These are phyloP conservation scores for Geotrichum restrictum DNA, from an alignment of 1,139 yeast species.

Conservation along the genomic window DNA sequence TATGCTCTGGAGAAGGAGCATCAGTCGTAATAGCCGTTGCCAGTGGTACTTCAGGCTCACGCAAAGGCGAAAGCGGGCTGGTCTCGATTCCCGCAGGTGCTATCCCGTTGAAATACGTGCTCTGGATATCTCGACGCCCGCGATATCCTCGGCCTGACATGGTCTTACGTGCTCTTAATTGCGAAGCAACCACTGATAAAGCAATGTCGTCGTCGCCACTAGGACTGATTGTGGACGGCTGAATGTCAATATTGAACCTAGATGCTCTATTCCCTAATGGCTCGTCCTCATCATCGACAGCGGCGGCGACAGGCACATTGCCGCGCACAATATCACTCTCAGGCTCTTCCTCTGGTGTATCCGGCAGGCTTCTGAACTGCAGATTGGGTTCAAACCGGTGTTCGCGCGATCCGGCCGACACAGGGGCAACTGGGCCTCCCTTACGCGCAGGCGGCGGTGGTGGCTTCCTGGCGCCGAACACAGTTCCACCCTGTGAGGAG, in stretches of 20 bases:
- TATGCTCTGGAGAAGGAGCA: background rate
- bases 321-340: background rate
- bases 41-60: background rate
- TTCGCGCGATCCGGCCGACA: conserved; percentile 11
- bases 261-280: background rate
- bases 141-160: conserved; percentile 30
- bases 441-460: conserved; percentile 77
- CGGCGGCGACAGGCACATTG: background rate
- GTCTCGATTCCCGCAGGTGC: conserved; percentile 36
- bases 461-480: conserved; percentile 35
- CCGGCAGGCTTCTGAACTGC: background rate
- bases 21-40: background rate
- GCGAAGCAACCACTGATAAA: conserved; percentile 33
- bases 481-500: background rate
- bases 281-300: background rate
- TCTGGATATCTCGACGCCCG: conserved; percentile 49
- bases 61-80: conserved; percentile 11
- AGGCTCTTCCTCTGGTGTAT: background rate
- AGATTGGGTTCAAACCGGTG: background rate
- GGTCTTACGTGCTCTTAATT: conserved; percentile 33
- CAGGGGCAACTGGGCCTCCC: conserved; percentile 22
- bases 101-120: conserved; percentile 51
- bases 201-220: conserved; percentile 33
- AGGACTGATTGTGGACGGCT: conserved; percentile 23
- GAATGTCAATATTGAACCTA: conserved; percentile 31